These are phyloP conservation scores for Cladosporium colombiae DNA, from an alignment of 2,329 filamentous ascomycete species.

Conservation along the genomic window DNA sequence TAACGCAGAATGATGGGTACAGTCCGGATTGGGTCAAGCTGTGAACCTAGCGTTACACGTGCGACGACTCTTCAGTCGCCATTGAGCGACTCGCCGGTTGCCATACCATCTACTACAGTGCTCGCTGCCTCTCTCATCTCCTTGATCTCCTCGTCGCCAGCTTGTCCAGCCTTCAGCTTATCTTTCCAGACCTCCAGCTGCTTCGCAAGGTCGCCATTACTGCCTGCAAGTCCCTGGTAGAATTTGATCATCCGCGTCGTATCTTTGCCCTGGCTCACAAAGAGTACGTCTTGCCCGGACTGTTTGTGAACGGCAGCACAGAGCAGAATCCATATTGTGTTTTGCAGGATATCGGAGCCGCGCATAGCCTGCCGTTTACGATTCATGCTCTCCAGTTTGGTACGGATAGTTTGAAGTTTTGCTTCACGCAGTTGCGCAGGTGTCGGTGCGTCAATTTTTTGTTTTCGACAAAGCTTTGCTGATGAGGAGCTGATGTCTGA, in stretches of 20 bases:
- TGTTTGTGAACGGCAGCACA: constrained; percentile 1
- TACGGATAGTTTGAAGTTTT: constrained; percentile 27
- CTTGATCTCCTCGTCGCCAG: constrained; percentile 29
- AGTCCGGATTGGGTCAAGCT: no score
- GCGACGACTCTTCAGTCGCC: no score
- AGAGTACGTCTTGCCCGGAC: constrained; percentile 29
- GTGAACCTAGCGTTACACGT: no score
- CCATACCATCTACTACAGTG: constrained; percentile 22
- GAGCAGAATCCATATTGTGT: constrained; percentile 35
- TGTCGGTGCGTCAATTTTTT: constrained; percentile 29
- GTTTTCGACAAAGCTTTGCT: constrained; percentile 31
- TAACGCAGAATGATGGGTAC: no score
- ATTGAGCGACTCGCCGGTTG: neutral
- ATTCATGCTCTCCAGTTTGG: constrained; percentile 29
- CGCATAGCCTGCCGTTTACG: constrained; percentile 27
- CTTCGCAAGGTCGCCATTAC: constrained; percentile 28
- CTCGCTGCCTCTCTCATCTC: constrained; percentile 33
- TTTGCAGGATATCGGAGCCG: constrained; percentile 37
- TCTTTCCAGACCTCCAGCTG: constrained; percentile 34
- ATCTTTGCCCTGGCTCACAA: constrained; percentile 39
- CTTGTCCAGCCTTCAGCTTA: constrained; percentile 32
- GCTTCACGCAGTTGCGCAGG: constrained; percentile 21
- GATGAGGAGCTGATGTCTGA: constrained; percentile 28
- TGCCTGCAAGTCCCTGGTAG: constrained; percentile 12
- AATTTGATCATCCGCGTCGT: constrained; percentile 39